A percentile compares a stretch with the other conserved stretches of the same genome.
These are phyloP conservation scores for Volvox carteri DNA, from an alignment of 163 green algal species.

Conservation along the genomic window DNA sequence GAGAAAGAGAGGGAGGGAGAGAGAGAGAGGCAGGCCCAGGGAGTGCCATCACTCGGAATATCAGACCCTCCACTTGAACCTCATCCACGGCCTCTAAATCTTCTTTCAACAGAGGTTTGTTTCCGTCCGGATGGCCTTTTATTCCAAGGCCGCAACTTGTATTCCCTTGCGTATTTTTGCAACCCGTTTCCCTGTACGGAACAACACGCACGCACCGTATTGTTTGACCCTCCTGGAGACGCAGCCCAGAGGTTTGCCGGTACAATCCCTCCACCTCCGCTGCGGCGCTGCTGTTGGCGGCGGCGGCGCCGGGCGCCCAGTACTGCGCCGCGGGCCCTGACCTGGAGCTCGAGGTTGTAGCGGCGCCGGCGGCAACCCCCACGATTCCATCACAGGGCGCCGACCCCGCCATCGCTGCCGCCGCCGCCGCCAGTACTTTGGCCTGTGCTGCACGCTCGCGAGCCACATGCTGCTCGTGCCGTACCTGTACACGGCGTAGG, in stretches of 20 bases:
- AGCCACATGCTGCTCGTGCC: conserved; percentile 73
- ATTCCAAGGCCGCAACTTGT: no score
- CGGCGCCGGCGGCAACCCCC: no score
- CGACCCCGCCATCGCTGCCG: conserved; percentile 14
- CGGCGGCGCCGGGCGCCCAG: neutral
- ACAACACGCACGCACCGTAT: conserved; percentile 60
- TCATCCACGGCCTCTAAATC: no score
- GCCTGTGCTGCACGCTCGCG: conserved; percentile 48
- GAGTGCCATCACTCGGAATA: no score
- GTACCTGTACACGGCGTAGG: no score
- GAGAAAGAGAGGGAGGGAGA: no score
- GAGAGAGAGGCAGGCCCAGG: no score
- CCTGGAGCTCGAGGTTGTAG: neutral
- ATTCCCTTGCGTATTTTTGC: no score
- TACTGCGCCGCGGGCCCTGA: neutral
- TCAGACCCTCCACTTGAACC: no score
- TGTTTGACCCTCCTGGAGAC: conserved; percentile 78
- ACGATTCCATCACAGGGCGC: neutral
- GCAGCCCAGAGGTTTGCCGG: conserved; percentile 69
- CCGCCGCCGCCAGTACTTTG: conserved; percentile 31
- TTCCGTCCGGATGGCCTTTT: no score
- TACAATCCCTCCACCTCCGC: conserved; percentile 75
- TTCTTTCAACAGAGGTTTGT: no score
- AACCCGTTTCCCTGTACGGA: no score
- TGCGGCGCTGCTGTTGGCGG: conserved; percentile 30